Base-by-base conservation (phyloP, 2,329 filamentous ascomycete genomes). In the Trichoderma cornu-damae region DNA sequence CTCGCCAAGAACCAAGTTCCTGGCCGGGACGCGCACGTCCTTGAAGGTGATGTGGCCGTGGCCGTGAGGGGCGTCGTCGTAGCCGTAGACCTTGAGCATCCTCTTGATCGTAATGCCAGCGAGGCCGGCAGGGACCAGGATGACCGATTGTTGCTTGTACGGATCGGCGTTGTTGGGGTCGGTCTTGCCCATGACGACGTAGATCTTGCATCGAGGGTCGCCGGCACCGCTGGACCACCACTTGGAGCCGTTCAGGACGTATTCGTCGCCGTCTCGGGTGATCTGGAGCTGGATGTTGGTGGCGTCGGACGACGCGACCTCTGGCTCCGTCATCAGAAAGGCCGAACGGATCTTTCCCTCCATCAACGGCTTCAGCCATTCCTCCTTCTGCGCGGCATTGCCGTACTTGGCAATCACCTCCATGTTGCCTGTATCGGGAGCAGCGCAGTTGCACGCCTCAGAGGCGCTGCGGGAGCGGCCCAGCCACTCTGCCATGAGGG, bases 191-290 rank as follows among this genome's bases (percentile, higher is more conserved):
- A 99, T 96, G 66, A 96, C 91, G 61, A 99, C 86, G 77, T 96
- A 97, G 71, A 99, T 79, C 73, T 88, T 82, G 80, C 94, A 99
- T 66, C 93, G 84, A 59, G 88, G 88, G 75, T 99, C 94, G 59
- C 94, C 94, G 16, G 92, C 91, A 63, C 94, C 94, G 62, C 90
- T 96, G 26, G 90, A 96, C 94, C 94, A 99, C 94, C 94, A 99
- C 90, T 99, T 99, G 84, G 93, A 66, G 58, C 94, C 94, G 69
- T 97, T 96, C 54, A 99, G 80, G 16, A 97, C 85, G 69, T 94
- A 96, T 66, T 94, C 84, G 68, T 94, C 84, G 9, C 92, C 93
- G 63, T 96, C 90, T 58, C 83, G 84, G 63, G 77, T 81, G 70
- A 99, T 96, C 59, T 80, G 82, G 70, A 99, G 78, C 74, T 91